These are phyloP conservation scores for Fusarium napiforme DNA, from an alignment of 2,329 filamentous ascomycete species.

Conservation along the genomic window DNA sequence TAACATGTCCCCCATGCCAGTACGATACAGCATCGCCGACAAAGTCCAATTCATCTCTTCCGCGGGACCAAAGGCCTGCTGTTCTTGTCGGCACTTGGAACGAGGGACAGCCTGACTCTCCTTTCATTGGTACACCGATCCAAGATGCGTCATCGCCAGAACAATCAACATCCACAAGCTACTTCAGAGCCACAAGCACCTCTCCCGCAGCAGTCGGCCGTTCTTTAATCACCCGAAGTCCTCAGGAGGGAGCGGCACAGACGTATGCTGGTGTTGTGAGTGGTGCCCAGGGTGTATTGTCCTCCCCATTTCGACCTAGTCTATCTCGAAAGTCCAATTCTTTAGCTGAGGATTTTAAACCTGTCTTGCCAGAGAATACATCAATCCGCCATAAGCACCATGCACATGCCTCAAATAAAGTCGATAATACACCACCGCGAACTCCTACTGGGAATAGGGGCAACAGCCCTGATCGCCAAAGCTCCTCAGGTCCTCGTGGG, in stretches of 20 bases:
- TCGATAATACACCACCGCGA: slow-evolving; percentile 32
- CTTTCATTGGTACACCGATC: slow-evolving; percentile 49
- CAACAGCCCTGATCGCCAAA: slow-evolving; percentile 7
- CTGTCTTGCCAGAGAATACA: not conserved
- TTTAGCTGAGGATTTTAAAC: slow-evolving; percentile 7
- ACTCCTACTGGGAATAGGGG: not conserved
- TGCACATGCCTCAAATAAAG: slow-evolving; percentile 16
- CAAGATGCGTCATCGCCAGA: slow-evolving; percentile 37
- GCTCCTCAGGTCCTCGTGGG: slow-evolving; percentile 42
- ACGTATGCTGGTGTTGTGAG: slow-evolving; percentile 31
- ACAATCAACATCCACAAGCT: slow-evolving; percentile 15
- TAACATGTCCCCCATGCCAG: slow-evolving; percentile 45
- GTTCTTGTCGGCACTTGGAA: slow-evolving; percentile 70
- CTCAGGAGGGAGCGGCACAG: slow-evolving; percentile 25
- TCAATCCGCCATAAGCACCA: slow-evolving; percentile 13
- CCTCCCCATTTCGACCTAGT: slow-evolving; percentile 19
- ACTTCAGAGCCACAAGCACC: slow-evolving; percentile 32
- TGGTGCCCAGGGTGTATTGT: slow-evolving; percentile 7
- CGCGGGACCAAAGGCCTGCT: slow-evolving; percentile 63
- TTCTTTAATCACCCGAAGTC: slow-evolving; percentile 11
- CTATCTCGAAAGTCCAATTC: slow-evolving; percentile 15
- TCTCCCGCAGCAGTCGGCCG: slow-evolving; percentile 18
- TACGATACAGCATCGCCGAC: slow-evolving; percentile 48
- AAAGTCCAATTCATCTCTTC: slow-evolving; percentile 41
- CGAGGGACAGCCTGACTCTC: slow-evolving; percentile 71